These are phyloP conservation scores for Hymenoscyphus infarciens DNA, from an alignment of 2,329 filamentous ascomycete genomes.

Conservation along the genomic window DNA sequence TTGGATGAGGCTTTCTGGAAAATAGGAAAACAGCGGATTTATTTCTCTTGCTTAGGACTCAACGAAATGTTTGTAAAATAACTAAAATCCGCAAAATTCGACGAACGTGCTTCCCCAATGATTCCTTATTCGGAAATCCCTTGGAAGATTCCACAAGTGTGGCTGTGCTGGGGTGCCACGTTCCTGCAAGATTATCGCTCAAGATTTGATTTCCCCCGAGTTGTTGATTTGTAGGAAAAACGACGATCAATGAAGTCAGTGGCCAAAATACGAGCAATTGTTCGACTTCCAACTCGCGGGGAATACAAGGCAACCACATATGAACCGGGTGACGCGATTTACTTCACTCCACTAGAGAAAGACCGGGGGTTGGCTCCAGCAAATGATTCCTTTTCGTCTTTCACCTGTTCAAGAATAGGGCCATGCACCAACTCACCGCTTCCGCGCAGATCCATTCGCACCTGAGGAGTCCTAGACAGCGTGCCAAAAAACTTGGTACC, in stretches of 20 bases:
- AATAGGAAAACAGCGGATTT: too few species aligned
- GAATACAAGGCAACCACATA: not conserved
- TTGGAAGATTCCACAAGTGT: not conserved
- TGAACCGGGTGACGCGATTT: not conserved
- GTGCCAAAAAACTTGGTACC: not conserved
- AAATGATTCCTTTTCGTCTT: not conserved
- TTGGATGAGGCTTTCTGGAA: too few species aligned
- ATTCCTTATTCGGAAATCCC: not conserved
- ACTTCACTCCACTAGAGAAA: not conserved
- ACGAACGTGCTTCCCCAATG: not conserved
- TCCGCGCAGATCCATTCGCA: not conserved
- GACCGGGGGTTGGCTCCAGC: not conserved
- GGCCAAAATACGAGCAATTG: not conserved
- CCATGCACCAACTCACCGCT: not conserved
- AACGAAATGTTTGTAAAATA: not conserved
- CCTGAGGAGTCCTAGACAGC: too few species aligned
- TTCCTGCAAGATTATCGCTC: not conserved
- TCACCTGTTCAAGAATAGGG: not conserved
- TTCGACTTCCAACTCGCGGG: not conserved
- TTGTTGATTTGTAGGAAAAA: not conserved
- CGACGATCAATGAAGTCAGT: not conserved
- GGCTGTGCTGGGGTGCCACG: not conserved
- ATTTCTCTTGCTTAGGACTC: too few species aligned
- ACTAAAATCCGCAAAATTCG: not conserved
- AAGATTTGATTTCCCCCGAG: too few species aligned